Evolutionary conservation across 2,329 filamentous ascomycete species (phyloP).

Genomic region (Pestalotiopsis sp.): DNA sequence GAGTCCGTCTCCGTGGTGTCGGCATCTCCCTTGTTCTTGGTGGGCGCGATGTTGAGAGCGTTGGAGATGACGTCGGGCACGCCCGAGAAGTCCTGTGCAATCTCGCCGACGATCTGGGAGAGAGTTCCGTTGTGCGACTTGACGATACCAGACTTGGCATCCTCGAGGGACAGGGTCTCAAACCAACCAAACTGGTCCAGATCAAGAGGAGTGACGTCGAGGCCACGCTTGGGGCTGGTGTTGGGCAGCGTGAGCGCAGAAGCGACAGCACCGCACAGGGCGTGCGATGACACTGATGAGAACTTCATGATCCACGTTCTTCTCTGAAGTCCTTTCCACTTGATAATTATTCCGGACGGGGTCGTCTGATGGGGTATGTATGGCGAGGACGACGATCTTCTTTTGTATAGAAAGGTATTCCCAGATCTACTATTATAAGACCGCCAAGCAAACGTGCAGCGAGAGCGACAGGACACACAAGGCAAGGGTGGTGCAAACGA

Average conservation of each 20-base stretch:
- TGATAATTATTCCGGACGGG: background rate
- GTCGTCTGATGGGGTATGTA: background rate
- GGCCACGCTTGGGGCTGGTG: background rate
- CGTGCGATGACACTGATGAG: background rate
- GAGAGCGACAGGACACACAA: background rate
- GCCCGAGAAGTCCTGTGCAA: background rate
- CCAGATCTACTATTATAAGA: background rate
- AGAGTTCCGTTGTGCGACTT: conserved; percentile 1
- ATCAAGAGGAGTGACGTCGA: background rate
- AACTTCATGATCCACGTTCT: conserved; percentile 8
- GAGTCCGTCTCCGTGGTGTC: background rate
- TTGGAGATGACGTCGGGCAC: conserved; percentile 1
- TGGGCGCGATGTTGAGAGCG: background rate
- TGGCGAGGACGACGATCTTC: background rate
- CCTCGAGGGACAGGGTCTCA: conserved; percentile 10
- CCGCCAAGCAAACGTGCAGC: background rate
- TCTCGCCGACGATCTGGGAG: background rate
- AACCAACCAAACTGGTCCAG: conserved; percentile 10
- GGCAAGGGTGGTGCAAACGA: background rate
- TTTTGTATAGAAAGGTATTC: background rate
- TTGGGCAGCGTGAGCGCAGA: conserved; percentile 5
- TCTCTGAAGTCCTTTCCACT: background rate
- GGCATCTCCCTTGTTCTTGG: background rate
- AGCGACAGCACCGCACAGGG: conserved; percentile 10
- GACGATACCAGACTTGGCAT: conserved; percentile 9